A percentile compares a stretch with the other conserved stretches of the same genome.
Evolutionary conservation across 352 stramenopile species (phyloP).

Genomic region (Phytophthora citrophthora): DNA sequence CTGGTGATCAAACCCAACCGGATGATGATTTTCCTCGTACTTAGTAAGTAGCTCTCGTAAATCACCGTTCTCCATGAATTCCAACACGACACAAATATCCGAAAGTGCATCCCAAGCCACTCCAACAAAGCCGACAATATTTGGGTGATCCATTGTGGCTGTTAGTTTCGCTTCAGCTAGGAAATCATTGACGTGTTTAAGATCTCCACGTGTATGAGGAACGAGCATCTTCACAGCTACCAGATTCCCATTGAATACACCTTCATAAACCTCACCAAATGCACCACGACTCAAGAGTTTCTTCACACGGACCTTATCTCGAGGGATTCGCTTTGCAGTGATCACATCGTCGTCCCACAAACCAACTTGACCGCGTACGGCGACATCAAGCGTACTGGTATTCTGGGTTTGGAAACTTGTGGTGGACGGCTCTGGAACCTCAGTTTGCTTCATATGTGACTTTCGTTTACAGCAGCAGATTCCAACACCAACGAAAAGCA

Average conservation of each 20-base stretch:
- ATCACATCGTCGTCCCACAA: constrained; percentile 50
- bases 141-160: constrained; percentile 37
- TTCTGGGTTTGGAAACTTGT: constrained; percentile 23
- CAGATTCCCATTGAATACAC: constrained; percentile 34
- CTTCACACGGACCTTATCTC: constrained; percentile 36
- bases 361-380: constrained; percentile 16
- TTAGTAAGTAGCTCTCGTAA: constrained; percentile 40
- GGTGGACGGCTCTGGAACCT: constrained; percentile 20
- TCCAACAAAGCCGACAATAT: constrained; percentile 48
- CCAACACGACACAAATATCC: constrained; percentile 50
- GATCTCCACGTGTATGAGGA: constrained; percentile 30
- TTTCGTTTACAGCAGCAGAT: constrained; percentile 24
- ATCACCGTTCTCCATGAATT: constrained; percentile 60
- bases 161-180: constrained; percentile 45
- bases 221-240: constrained; percentile 57
- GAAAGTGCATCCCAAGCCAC: constrained; percentile 51
- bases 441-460: constrained; percentile 11
- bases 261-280: constrained; percentile 52
- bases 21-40: constrained; percentile 24
- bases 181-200: constrained; percentile 46
- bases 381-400: constrained; percentile 23
- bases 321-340: constrained; percentile 40
- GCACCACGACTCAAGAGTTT: constrained; percentile 43
- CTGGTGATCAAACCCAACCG: constrained; percentile 29
- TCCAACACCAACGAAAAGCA: constrained; percentile 5